These are phyloP conservation scores for Thalassiosira mediterranea DNA, from an alignment of 352 stramenopile genomes.

Conservation along the genomic window DNA sequence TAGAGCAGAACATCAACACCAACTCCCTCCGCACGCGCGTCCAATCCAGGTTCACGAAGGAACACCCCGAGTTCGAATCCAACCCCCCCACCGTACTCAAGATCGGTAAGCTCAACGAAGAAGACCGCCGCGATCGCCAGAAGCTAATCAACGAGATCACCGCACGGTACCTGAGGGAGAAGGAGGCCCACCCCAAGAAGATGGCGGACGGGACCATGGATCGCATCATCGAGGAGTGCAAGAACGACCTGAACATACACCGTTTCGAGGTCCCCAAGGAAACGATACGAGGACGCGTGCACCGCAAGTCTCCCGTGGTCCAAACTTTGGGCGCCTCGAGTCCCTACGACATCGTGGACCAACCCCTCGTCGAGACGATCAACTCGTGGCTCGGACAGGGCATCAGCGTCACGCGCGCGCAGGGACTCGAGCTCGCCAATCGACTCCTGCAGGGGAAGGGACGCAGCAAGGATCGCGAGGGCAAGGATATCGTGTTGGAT, in stretches of 20 bases:
- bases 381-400: conserved; percentile 32
- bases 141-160: conserved; percentile 32
- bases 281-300: conserved; percentile 28
- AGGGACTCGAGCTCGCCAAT: conserved; percentile 38
- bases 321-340: conserved; percentile 3
- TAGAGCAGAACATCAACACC: background rate
- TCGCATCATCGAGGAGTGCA: conserved; percentile 23
- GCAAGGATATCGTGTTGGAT: background rate
- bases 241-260: conserved; percentile 39
- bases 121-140: conserved; percentile 21
- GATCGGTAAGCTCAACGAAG: conserved; percentile 14
- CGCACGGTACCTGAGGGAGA: conserved; percentile 21
- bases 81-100: conserved; percentile 1
- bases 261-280: conserved; percentile 33
- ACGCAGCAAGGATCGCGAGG: background rate
- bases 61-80: conserved; percentile 16
- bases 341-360: conserved; percentile 32
- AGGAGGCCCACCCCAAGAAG: conserved; percentile 13
- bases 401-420: conserved; percentile 24
- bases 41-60: conserved; percentile 19
- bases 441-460: conserved; percentile 14
- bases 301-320: conserved; percentile 25
- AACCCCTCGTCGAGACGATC: conserved; percentile 26
- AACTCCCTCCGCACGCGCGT: background rate
- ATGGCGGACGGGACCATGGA: conserved; percentile 15